A percentile compares a stretch with the other conserved stretches of the same genome.
Conservation (phyloP, 306 rosid genomes). For the Lablab purpureus region DNA sequence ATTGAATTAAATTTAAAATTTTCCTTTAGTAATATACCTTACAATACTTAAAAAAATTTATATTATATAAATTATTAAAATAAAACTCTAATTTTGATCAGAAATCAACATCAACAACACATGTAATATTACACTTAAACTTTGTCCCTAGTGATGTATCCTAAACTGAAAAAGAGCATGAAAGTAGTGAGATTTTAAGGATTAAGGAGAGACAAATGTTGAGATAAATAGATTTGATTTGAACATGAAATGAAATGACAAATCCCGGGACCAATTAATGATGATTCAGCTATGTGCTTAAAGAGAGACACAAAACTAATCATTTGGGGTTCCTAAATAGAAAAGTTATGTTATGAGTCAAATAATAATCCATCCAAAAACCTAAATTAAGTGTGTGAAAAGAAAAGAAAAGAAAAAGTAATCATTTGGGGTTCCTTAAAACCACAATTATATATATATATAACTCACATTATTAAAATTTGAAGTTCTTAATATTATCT, state of each 20-base stretch:
- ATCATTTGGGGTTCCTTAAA: neutral
- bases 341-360: neutral
- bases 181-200: neutral
- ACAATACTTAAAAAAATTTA: no score
- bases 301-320: neutral
- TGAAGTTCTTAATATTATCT: neutral
- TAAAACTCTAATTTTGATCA: no score
- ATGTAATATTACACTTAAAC: no score
- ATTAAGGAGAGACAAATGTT: conserved; percentile 11
- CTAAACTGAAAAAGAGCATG: neutral
- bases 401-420: neutral
- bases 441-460: no score
- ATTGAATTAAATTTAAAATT: no score
- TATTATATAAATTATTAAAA: no score
- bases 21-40: no score
- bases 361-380: neutral
- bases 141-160: neutral
- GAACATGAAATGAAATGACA: conserved; percentile 33
- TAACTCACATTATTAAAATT: neutral
- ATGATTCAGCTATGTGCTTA: neutral
- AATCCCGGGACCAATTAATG: conserved; percentile 3
- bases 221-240: conserved; percentile 14
- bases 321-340: no score
- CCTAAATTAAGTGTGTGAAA: neutral
- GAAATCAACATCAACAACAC: neutral